Conservation (phyloP, 75 land plant species). For the Pinus taeda region DNA sequence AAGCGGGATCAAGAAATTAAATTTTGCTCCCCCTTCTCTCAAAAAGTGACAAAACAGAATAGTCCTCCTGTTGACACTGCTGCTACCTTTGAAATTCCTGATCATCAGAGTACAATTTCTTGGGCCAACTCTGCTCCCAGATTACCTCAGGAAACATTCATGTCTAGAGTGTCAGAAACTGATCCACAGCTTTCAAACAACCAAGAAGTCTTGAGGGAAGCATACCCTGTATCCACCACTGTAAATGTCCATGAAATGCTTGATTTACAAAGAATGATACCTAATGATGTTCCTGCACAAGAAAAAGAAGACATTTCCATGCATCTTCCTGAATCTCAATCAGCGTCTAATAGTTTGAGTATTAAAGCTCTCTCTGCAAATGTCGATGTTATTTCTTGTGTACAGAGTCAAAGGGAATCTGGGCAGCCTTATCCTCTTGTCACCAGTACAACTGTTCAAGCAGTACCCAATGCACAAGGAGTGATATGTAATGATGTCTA, state of each 20-base stretch:
- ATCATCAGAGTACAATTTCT: neutral
- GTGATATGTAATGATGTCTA: slow-evolving; percentile 3
- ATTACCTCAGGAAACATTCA: neutral
- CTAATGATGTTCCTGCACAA: neutral
- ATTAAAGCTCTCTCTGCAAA: neutral
- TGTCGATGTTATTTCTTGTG: neutral
- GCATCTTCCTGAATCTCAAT: neutral
- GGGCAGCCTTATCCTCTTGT: neutral
- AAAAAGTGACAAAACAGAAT: neutral
- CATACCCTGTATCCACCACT: neutral
- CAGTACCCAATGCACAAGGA: neutral
- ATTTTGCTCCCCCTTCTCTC: neutral
- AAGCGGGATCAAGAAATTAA: neutral
- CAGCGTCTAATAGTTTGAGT: neutral
- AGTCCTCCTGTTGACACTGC: neutral
- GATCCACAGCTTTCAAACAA: neutral
- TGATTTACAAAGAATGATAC: neutral
- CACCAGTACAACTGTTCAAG: neutral
- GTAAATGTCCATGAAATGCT: neutral
- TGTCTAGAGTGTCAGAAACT: neutral
- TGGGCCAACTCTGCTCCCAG: neutral
- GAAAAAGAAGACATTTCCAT: neutral
- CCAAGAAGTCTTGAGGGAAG: neutral
- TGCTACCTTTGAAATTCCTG: neutral
- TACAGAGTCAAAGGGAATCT: neutral